These are phyloP conservation scores for Sequoiadendron giganteum DNA, from an alignment of 75 land plant genomes.

Conservation along the genomic window DNA sequence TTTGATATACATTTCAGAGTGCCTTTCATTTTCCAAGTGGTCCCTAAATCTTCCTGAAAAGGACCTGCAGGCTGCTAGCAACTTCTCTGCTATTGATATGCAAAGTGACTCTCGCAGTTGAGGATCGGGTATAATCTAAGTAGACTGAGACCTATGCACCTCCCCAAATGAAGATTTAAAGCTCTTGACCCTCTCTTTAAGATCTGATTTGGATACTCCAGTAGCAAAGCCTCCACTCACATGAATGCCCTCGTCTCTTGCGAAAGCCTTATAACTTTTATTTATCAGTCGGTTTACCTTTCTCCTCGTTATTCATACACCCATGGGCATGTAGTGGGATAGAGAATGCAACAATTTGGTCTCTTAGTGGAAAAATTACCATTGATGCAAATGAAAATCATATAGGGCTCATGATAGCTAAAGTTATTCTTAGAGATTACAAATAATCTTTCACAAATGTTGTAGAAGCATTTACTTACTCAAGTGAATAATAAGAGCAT, in stretches of 20 bases:
- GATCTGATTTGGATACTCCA: conserved; percentile 27
- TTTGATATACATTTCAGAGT: conserved; percentile 66
- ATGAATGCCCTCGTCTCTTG: conserved; percentile 50
- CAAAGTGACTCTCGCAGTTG: conserved; percentile 69
- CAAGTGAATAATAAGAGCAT: too few relatives aligned
- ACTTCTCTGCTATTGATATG: conserved; percentile 61
- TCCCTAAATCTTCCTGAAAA: conserved; percentile 59
- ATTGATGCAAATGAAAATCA: too few relatives aligned
- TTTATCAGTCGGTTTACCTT: too few relatives aligned
- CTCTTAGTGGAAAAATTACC: too few relatives aligned
- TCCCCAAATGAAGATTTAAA: conserved; percentile 73
- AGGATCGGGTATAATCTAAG: conserved; percentile 61
- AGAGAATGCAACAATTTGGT: not conserved
- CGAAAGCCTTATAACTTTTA: conserved; percentile 21
- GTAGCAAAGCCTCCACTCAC: conserved; percentile 27
- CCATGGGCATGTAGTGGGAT: not conserved
- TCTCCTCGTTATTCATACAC: not conserved
- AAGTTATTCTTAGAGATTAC: too few relatives aligned
- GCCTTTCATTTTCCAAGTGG: conserved; percentile 64
- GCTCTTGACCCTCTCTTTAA: conserved; percentile 54
- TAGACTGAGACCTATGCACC: conserved; percentile 54
- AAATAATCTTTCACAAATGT: too few relatives aligned
- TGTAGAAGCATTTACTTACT: too few relatives aligned
- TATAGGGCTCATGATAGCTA: too few relatives aligned
- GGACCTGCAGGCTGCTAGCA: conserved; percentile 71